Base-by-base conservation (phyloP, 805 yeast species). In the Maudiozyma turicensis region DNA sequence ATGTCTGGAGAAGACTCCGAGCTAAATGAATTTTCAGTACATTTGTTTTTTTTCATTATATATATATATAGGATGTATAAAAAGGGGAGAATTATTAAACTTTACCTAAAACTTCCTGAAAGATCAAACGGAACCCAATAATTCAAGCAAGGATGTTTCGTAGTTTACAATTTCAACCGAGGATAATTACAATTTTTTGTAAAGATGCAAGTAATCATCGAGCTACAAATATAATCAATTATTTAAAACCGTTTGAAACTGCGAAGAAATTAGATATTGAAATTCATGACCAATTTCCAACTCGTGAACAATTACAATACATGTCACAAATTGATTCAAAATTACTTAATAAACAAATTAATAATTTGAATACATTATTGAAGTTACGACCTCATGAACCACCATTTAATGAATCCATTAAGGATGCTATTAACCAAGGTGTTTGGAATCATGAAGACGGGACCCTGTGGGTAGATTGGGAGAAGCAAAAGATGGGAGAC, bases 101-200 rank as follows among this genome's bases (percentile, higher is more conserved):
- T 3, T 20, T 20, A 20, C 4, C 26, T 20, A 4, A 20, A 20
- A 20, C 26, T 3, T 20, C 26, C 26, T 20, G 26, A 20, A 20
- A 20, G 26, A 20, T 20, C 4, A 20, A 32, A 34, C 11, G 4
- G 14, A 35, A 35, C 13, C 6, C 7, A 11, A 8, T n/a, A 35
- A 35, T n/a, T 35, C 13, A 11, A 32, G 14, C 11, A 35, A 14
- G 14, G 15, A 68, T 76, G 72, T 67, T 76, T 49, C 74, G 62
- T 54, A 66, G 78, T 3, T 56, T 76, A 8, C 80, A 75, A 54
- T 52, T 55, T 13, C 65, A 69, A 20, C 74, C 78, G 1, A 72
- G 80, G 15, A 67, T 70, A 1, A 69, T 77, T 46, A 70, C 81
- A 4, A 49, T 77, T 37, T 77, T 74, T 46, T 53, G 66, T 43